These are phyloP conservation scores for Basipetospora chlamydospora DNA, from an alignment of 2,329 filamentous ascomycete genomes.

Conservation along the genomic window DNA sequence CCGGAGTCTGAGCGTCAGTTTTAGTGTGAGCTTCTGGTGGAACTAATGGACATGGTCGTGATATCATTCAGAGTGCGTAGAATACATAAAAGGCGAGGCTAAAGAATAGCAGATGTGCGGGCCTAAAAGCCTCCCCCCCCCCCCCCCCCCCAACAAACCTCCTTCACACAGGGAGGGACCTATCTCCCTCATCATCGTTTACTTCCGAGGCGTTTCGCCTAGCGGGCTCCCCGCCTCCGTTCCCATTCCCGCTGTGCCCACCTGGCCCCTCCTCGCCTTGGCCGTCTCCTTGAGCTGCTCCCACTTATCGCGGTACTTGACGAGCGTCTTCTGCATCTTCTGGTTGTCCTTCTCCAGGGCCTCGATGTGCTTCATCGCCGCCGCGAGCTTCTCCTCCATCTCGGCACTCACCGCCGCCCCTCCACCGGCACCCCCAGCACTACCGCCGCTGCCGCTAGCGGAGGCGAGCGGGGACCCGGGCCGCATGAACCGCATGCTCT, in stretches of 20 bases:
- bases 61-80: too few relatives aligned
- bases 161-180: not conserved
- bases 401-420: conserved; percentile 36
- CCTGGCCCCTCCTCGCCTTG: conserved; percentile 30
- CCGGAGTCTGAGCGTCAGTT: conserved; percentile 67
- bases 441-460: conserved; percentile 2
- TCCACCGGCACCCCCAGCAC: too few relatives aligned
- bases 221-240: not conserved
- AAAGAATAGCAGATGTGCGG: not conserved
- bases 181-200: not conserved
- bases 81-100: too few relatives aligned
- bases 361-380: conserved; percentile 45
- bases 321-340: conserved; percentile 39
- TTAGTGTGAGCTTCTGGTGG: conserved; percentile 98
- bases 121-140: too few relatives aligned
- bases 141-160: too few relatives aligned
- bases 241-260: too few relatives aligned
- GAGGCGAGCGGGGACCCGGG: conserved; percentile 32
- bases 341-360: conserved; percentile 48
- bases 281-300: conserved; percentile 46
- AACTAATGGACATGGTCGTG: too few relatives aligned
- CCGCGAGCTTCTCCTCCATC: conserved; percentile 50
- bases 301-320: conserved; percentile 47
- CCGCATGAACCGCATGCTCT: conserved; percentile 56
- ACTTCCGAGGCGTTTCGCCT: not conserved